phyloP scores from a whole-genome alignment of 352 stramenopile species.

The Phytophthora pini region DNA sequence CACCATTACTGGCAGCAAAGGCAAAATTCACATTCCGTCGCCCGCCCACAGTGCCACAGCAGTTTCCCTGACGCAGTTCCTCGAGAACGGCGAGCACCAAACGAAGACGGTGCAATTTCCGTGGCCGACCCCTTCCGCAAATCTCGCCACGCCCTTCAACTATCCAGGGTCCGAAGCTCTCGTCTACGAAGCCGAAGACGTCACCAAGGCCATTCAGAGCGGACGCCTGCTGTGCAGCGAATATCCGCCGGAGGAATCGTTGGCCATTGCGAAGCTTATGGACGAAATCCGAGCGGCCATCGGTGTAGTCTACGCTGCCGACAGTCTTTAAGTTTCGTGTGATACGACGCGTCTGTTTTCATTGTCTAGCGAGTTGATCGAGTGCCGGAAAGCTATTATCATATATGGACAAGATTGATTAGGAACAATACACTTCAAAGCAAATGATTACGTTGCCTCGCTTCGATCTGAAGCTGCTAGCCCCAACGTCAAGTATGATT shows the following conservation, averaged over 20 bases:
- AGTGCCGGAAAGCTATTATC: too few relatives aligned
- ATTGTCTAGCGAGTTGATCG: too few relatives aligned
- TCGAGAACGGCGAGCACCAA: conserved; percentile 36
- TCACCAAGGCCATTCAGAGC: conserved; percentile 59
- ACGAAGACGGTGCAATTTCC: conserved; percentile 52
- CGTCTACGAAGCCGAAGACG: conserved; percentile 77
- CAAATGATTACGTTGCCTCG: too few relatives aligned
- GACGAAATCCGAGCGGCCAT: too few relatives aligned
- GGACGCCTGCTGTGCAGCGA: conserved; percentile 30
- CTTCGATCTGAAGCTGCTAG: too few relatives aligned
- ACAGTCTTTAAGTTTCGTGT: too few relatives aligned
- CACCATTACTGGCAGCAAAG: conserved; percentile 78
- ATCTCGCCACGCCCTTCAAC: conserved; percentile 54
- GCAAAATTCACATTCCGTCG: conserved; percentile 66
- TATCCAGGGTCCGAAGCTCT: conserved; percentile 55
- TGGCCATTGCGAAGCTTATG: conserved; percentile 47
- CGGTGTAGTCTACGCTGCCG: too few relatives aligned
- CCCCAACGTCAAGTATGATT: too few relatives aligned
- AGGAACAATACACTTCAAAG: too few relatives aligned
- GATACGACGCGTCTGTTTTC: too few relatives aligned
- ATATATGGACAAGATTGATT: too few relatives aligned
- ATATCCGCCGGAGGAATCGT: conserved; percentile 67
- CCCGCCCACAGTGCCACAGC: conserved; percentile 58
- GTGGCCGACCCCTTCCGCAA: conserved; percentile 32
- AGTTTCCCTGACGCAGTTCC: conserved; percentile 45